Base-by-base conservation (phyloP, 169 alveolate genomes). In the Plasmodium malariae region DNA sequence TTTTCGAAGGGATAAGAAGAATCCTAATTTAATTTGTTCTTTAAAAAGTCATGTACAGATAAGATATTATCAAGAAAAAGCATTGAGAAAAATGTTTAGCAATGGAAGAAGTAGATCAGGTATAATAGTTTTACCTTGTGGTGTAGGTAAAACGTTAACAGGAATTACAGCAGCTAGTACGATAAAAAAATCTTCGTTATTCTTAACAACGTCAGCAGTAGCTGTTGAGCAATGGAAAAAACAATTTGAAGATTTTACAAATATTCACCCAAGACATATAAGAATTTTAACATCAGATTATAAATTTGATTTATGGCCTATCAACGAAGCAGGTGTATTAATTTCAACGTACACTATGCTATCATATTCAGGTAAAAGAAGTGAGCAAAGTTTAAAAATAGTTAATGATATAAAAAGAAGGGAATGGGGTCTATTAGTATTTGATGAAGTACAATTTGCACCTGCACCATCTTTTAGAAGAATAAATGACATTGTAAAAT, bases 81-180 rank as follows among this genome's bases (percentile, higher is more conserved):
- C 99, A 26, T 94, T 98, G 49, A 95, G 99, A 74, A 97, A 98
- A 95, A 98, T 99, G 99, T 98, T 98, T 63, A 97, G 98, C 87
- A 98, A 98, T 89, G 99, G 99, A 2, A 91, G 99, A 30, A 99
- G 99, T 7, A 93, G 99, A 72, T 98, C 99, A 9, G 99, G 99
- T 0, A 97, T 99, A 55, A 98, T 99, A 68, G 99, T 99, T 12
- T 94, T 99, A 37, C 99, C 99, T 0, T 99, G 99, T 94, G 99
- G 99, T 12, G 99, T 99, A 11, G 99, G 99, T 2, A 99, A 99
- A 93, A 99, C 99, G 0, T 86, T 99, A 57, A 98, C 99, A n/a
- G 99, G 99, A 28, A 98, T 99, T 4, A 97, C 99, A 32, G 99
- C 99, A n/a, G 98, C 99, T 40, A 96, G 99, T 83, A 98, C 99